A percentile compares a stretch with the other conserved stretches of the same genome.
phyloP scores from a whole-genome alignment of 371 early-diverging fungal genomes.

The Synchytrium microbalum region DNA sequence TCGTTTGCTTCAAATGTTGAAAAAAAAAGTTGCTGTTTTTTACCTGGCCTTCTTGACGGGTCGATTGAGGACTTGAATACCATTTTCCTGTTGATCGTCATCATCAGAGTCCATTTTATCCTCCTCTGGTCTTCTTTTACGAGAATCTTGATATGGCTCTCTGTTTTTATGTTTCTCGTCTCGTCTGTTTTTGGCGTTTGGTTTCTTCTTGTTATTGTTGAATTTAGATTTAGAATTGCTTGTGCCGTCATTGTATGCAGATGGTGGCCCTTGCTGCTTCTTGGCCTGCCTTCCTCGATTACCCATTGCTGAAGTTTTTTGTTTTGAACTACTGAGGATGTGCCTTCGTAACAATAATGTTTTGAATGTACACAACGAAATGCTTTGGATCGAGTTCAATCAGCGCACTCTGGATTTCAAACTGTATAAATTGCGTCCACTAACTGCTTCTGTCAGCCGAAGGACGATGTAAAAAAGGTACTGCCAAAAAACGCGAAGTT shows the following conservation, averaged over 20 bases:
- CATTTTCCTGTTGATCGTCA: conserved; percentile 18
- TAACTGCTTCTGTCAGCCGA: too few relatives aligned
- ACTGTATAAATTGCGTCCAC: too few relatives aligned
- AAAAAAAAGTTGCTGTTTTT: background rate
- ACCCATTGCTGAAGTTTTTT: conserved; percentile 34
- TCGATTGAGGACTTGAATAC: background rate
- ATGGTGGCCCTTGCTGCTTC: conserved; percentile 60
- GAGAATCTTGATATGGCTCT: too few relatives aligned
- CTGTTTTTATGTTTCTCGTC: conserved; percentile 10
- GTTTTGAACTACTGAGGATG: too few relatives aligned
- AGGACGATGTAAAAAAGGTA: too few relatives aligned
- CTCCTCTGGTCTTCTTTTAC: conserved; percentile 21
- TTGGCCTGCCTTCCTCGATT: conserved; percentile 48
- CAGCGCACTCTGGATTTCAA: too few relatives aligned
- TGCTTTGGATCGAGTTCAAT: too few relatives aligned
- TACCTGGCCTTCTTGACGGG: background rate
- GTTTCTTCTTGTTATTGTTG: background rate
- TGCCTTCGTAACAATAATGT: too few relatives aligned
- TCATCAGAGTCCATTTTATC: conserved; percentile 14
- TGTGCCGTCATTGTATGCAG: background rate
- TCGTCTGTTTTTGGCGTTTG: background rate
- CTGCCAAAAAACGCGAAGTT: too few relatives aligned
- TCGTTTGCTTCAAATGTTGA: background rate
- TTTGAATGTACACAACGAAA: too few relatives aligned
- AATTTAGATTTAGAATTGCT: background rate